Evolutionary conservation across 1,139 yeast species (phyloP).

Genomic region (Hyphopichia khmerensis): DNA sequence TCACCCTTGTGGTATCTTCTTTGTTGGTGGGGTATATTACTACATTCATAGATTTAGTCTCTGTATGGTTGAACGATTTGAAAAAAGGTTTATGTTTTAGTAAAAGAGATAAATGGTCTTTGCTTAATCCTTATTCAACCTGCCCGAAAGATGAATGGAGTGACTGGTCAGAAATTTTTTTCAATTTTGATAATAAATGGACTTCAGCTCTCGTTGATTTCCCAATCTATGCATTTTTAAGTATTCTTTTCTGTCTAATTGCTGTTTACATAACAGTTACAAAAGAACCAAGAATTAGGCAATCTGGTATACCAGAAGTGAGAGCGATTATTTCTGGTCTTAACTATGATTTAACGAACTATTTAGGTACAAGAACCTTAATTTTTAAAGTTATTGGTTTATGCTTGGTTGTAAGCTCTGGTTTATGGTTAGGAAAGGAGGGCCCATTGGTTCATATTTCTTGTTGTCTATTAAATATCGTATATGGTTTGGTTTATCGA

Average conservation of each 20-base stretch:
- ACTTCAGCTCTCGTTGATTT: conserved; percentile 29
- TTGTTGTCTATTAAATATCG: conserved; percentile 52
- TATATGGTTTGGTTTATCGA: conserved; percentile 27
- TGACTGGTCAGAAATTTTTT: conserved; percentile 36
- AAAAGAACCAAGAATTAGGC: conserved; percentile 46
- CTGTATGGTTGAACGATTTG: conserved; percentile 65
- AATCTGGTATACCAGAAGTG: conserved; percentile 73
- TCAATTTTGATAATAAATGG: conserved; percentile 17
- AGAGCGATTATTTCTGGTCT: conserved; percentile 64
- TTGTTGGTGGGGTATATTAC: conserved; percentile 59
- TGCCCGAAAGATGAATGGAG: conserved; percentile 46
- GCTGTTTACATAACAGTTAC: conserved; percentile 33
- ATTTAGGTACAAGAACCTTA: conserved; percentile 49
- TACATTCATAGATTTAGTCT: conserved; percentile 55
- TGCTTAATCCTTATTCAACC: conserved; percentile 44
- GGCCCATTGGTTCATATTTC: conserved; percentile 92
- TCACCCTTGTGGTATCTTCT: conserved; percentile 55
- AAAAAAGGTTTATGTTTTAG: conserved; percentile 47
- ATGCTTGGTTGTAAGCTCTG: conserved; percentile 71
- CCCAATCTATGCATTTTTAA: conserved; percentile 37
- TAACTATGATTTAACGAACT: conserved; percentile 38
- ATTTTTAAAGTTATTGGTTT: conserved; percentile 53
- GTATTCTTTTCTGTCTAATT: conserved; percentile 20
- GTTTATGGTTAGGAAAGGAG: conserved; percentile 88
- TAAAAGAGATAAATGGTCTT: conserved; percentile 40